These are phyloP conservation scores for Trametes coccinea DNA, from an alignment of 768 basidiomycete genomes.

Conservation along the genomic window DNA sequence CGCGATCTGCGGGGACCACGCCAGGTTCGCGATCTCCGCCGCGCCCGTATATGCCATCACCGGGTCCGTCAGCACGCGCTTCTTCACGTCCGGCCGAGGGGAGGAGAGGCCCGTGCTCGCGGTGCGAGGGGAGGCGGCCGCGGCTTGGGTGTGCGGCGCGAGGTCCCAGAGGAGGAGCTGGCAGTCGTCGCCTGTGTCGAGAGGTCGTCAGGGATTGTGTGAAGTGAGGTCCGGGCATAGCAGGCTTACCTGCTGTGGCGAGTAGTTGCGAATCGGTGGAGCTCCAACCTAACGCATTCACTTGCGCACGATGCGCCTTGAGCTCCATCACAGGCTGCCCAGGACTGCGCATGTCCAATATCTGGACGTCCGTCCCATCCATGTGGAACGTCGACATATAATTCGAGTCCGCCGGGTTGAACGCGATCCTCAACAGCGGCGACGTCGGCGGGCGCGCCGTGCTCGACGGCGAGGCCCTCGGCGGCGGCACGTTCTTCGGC, in stretches of 20 bases:
- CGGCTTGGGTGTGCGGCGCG: conserved; percentile 54
- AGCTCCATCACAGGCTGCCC: conserved; percentile 94
- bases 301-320: conserved; percentile 74
- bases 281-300: conserved; percentile 93
- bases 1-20: conserved; percentile 86
- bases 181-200: conserved; percentile 78
- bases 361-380: conserved; percentile 86
- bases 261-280: conserved; percentile 79
- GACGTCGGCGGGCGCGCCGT: conserved; percentile 74
- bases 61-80: conserved; percentile 71
- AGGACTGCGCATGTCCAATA: conserved; percentile 95
- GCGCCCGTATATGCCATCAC: conserved; percentile 82
- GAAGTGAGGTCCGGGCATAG: conserved; percentile 8
- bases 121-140: conserved; percentile 64
- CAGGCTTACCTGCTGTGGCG: conserved; percentile 75
- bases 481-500: conserved; percentile 67
- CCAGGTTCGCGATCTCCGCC: conserved; percentile 78
- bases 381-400: conserved; percentile 98
- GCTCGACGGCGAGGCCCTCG: conserved; percentile 55
- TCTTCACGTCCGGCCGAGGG: conserved; percentile 79
- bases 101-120: conserved; percentile 75
- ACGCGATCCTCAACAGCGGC: conserved; percentile 82
- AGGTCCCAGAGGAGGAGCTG: conserved; percentile 96
- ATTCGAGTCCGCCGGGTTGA: conserved; percentile 89
- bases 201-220: neutral